Percentiles rank a stretch among this genome's conserved stretches.
phyloP scores from a whole-genome alignment of 257 asterid species.

The Apocynum venetum region DNA sequence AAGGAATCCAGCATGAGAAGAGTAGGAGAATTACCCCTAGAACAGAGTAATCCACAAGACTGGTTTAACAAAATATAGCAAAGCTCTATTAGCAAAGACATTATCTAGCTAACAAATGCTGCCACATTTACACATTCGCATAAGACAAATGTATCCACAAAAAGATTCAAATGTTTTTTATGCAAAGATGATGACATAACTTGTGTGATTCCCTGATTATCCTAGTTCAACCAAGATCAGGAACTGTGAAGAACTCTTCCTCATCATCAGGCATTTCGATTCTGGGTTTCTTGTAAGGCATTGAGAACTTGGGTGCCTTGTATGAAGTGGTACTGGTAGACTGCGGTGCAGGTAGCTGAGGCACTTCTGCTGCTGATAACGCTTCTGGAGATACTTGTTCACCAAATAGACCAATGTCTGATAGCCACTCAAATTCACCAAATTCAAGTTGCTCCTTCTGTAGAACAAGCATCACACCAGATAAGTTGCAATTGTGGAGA shows the following conservation, averaged over 20 bases:
- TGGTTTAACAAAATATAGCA: neutral
- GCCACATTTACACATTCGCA: constrained; percentile 13
- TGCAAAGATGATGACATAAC: neutral
- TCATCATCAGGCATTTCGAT: constrained; percentile 57
- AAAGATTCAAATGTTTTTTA: neutral
- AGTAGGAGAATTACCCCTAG: neutral
- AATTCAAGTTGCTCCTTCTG: constrained; percentile 90
- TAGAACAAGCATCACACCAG: neutral
- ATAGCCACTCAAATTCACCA: constrained; percentile 71
- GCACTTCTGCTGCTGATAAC: constrained; percentile 79
- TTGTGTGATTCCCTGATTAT: neutral
- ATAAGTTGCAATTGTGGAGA: neutral
- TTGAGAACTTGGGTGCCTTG: constrained; percentile 34
- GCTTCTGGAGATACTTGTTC: constrained; percentile 46
- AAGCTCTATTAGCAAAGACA: neutral
- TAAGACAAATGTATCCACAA: neutral
- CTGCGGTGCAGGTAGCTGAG: constrained; percentile 61
- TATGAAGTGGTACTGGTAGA: constrained; percentile 27
- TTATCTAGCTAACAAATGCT: neutral
- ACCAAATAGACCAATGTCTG: constrained; percentile 58
- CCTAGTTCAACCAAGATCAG: constrained; percentile 80
- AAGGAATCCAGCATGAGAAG: neutral
- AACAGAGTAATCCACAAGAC: constrained; percentile 2
- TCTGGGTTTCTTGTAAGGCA: constrained; percentile 72
- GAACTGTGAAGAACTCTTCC: constrained; percentile 76